Conservation (phyloP, 805 yeast species). For the Metschnikowia cerradonensis region DNA sequence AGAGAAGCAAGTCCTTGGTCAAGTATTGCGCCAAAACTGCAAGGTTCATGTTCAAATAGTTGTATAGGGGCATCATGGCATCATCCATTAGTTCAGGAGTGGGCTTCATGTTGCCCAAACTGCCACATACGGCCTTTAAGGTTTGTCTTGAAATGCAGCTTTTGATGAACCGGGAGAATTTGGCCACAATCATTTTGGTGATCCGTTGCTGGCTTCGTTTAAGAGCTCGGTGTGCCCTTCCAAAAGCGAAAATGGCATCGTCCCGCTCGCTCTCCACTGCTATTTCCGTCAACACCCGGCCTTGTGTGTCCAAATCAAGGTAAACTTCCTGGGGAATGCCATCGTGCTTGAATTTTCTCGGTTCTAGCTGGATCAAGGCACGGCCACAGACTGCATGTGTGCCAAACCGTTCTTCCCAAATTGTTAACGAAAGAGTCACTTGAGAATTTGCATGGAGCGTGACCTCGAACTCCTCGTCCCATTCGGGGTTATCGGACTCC, state of each 20-base stretch:
- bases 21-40: slow-evolving; percentile 57
- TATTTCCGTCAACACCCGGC: slow-evolving; percentile 60
- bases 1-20: slow-evolving; percentile 50
- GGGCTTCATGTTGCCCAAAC: slow-evolving; percentile 41
- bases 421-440: slow-evolving; percentile 51
- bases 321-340: slow-evolving; percentile 61
- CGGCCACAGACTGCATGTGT: slow-evolving; percentile 67
- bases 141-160: slow-evolving; percentile 55
- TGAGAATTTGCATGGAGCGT: slow-evolving; percentile 37
- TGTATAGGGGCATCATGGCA: slow-evolving; percentile 69
- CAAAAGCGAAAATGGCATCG: slow-evolving; percentile 79
- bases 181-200: slow-evolving; percentile 65
- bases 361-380: slow-evolving; percentile 56
- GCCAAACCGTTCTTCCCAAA: slow-evolving; percentile 64
- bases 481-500: slow-evolving; percentile 62
- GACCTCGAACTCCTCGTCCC: slow-evolving; percentile 83
- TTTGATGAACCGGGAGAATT: slow-evolving; percentile 62
- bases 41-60: slow-evolving; percentile 66
- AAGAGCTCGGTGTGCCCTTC: slow-evolving; percentile 66
- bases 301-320: slow-evolving; percentile 63
- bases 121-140: slow-evolving; percentile 53
- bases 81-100: slow-evolving; percentile 50
- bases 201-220: slow-evolving; percentile 62
- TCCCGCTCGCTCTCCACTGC: slow-evolving; percentile 75
- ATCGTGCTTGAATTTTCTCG: slow-evolving; percentile 58